A percentile compares a stretch with the other conserved stretches of the same genome.
Evolutionary conservation across 192 early-diverging fungal species (phyloP).

Genomic region (Mortierella claussenii): DNA sequence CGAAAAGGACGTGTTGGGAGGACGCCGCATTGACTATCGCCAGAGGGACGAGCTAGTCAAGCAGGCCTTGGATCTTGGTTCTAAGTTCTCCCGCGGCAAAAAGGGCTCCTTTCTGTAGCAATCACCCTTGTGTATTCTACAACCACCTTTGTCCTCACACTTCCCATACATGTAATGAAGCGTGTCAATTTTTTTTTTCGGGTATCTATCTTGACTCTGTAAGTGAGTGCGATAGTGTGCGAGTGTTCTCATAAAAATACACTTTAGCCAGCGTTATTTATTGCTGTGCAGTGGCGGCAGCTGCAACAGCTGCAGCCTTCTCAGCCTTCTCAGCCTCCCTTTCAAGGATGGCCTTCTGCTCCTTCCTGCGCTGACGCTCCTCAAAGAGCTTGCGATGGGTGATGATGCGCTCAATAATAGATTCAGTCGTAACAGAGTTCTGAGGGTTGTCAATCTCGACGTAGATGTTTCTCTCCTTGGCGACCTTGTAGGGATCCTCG

Average conservation of each 20-base stretch:
- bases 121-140: too few species aligned
- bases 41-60: slow-evolving; percentile 59
- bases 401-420: slow-evolving; percentile 92
- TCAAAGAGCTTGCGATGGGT: slow-evolving; percentile 84
- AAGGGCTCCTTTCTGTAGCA: slow-evolving; percentile 55
- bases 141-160: too few species aligned
- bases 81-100: slow-evolving; percentile 63
- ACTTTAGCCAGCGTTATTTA: background rate
- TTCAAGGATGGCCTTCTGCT: slow-evolving; percentile 74
- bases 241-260: slow-evolving; percentile 15
- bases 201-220: slow-evolving; percentile 25
- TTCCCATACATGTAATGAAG: too few species aligned
- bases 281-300: slow-evolving; percentile 24
- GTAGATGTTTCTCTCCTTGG: slow-evolving; percentile 84
- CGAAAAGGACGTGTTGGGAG: slow-evolving; percentile 63
- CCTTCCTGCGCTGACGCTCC: slow-evolving; percentile 82
- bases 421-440: slow-evolving; percentile 82
- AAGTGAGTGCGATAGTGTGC: background rate
- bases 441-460: slow-evolving; percentile 81
- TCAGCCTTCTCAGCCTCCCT: slow-evolving; percentile 70
- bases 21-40: slow-evolving; percentile 59
- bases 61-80: slow-evolving; percentile 53
- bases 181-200: too few species aligned
- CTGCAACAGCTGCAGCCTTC: slow-evolving; percentile 56
- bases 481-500: slow-evolving; percentile 85